Conservation (phyloP, 2,329 filamentous ascomycete genomes). For the Davidsoniella virescens region DNA sequence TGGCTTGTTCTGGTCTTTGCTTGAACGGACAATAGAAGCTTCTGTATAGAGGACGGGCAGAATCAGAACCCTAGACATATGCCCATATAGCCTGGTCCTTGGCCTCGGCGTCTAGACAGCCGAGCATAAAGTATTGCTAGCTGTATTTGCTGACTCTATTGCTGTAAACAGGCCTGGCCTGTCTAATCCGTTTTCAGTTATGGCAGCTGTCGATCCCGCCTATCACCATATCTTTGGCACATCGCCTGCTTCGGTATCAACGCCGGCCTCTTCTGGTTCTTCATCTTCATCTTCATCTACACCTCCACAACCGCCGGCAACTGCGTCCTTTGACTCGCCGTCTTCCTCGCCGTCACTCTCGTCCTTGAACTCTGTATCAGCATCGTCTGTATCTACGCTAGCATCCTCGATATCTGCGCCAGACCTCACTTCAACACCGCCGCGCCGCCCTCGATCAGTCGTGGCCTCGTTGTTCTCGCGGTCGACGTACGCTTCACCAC, state of each 20-base stretch:
- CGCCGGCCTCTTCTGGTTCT: neutral
- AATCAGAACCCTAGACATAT: too few relatives aligned
- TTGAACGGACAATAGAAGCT: too few relatives aligned
- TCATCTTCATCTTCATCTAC: neutral
- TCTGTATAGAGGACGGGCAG: too few relatives aligned
- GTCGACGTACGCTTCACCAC: constrained; percentile 2
- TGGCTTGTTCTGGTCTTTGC: too few relatives aligned
- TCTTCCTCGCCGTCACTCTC: constrained; percentile 2
- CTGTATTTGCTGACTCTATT: too few relatives aligned
- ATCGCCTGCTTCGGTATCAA: neutral
- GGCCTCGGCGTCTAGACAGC: too few relatives aligned
- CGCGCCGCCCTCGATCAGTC: constrained; percentile 4
- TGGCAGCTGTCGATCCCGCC: constrained; percentile 10
- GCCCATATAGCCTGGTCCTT: too few relatives aligned
- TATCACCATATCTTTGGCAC: constrained; percentile 11
- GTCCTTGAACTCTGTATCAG: neutral
- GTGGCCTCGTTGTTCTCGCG: constrained; percentile 10
- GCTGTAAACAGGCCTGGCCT: neutral
- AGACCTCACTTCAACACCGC: constrained; percentile 4
- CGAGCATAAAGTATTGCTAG: too few relatives aligned
- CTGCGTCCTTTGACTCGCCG: neutral
- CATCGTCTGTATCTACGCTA: neutral
- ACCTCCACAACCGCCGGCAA: constrained; percentile 2
- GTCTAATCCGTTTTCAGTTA: neutral
- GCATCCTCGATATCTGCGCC: constrained; percentile 6